Evolutionary conservation across 495 filamentous ascomycete genomes (phyloP).

Genomic region (Sphaerosporella brunnea): DNA sequence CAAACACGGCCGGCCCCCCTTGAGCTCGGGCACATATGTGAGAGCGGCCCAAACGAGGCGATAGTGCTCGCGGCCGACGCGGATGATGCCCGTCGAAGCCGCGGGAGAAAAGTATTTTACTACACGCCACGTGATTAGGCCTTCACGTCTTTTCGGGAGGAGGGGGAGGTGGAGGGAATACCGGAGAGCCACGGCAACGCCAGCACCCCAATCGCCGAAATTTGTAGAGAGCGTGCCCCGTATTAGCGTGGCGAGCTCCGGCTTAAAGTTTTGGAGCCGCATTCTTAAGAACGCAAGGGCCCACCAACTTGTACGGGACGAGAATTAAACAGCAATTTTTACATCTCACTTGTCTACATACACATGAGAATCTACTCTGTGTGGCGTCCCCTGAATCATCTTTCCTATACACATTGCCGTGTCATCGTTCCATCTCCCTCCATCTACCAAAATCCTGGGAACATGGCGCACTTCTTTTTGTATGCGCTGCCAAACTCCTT

Average conservation of each 20-base stretch:
- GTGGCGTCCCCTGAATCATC: no score
- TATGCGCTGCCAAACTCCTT: slow-evolving; percentile 81
- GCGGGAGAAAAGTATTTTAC: slow-evolving; percentile 75
- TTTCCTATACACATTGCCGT: no score
- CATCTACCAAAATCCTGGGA: slow-evolving; percentile 42
- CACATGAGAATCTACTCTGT: no score
- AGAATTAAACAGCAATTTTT: no score
- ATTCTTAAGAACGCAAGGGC: no score
- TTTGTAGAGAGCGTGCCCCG: slow-evolving; percentile 47
- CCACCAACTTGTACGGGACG: no score
- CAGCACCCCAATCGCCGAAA: slow-evolving; percentile 85
- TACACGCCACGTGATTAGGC: neutral
- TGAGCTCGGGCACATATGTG: slow-evolving; percentile 56
- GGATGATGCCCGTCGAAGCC: slow-evolving; percentile 85
- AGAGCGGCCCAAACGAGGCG: slow-evolving; percentile 78
- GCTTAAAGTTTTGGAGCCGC: no score
- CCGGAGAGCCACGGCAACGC: slow-evolving; percentile 49
- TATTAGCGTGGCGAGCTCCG: slow-evolving; percentile 48
- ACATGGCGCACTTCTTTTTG: slow-evolving; percentile 64
- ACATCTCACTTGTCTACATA: no score
- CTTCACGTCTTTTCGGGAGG: neutral
- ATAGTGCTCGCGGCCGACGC: slow-evolving; percentile 59
- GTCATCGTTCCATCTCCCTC: no score
- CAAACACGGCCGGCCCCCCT: slow-evolving; percentile 48
- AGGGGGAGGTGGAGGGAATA: slow-evolving; percentile 22